Evolutionary conservation across 306 rosid species (phyloP).

Genomic region (Gastrolobium villosum): DNA sequence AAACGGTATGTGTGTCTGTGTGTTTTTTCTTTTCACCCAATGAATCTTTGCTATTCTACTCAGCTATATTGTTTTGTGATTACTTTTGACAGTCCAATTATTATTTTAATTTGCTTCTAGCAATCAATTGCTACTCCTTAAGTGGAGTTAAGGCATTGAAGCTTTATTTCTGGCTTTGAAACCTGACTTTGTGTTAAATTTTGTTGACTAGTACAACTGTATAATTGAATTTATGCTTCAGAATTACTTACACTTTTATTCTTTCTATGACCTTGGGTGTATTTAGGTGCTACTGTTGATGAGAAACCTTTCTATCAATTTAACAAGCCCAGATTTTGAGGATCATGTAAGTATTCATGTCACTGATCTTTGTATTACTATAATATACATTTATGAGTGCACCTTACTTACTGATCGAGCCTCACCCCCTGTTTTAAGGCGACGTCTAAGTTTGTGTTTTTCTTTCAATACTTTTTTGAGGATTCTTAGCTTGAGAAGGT

Average conservation of each 20-base stretch:
- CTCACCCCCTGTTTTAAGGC: neutral
- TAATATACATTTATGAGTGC: constrained; percentile 28
- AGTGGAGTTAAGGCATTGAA: neutral
- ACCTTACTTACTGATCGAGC: constrained; percentile 35
- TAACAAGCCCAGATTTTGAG: constrained; percentile 89
- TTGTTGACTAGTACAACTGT: neutral
- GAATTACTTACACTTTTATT: neutral
- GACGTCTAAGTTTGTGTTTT: neutral
- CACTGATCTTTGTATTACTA: constrained; percentile 33
- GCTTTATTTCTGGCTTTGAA: constrained; percentile 31
- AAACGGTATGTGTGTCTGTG: constrained; percentile 67
- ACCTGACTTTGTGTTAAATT: constrained; percentile 17
- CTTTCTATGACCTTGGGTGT: constrained; percentile 35
- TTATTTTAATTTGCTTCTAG: constrained; percentile 1
- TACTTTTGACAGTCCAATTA: constrained; percentile 33
- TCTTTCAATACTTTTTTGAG: neutral
- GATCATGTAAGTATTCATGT: constrained; percentile 78
- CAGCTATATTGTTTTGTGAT: constrained; percentile 26
- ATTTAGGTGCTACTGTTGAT: constrained; percentile 88
- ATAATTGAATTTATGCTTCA: constrained; percentile 16
- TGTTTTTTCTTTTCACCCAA: neutral
- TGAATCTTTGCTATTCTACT: constrained; percentile 34
- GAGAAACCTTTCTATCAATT: constrained; percentile 93
- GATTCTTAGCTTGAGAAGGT: constrained; percentile 58
- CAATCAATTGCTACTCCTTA: neutral